phyloP scores from a whole-genome alignment of 768 basidiomycete species.

The Tulasnella sp. region DNA sequence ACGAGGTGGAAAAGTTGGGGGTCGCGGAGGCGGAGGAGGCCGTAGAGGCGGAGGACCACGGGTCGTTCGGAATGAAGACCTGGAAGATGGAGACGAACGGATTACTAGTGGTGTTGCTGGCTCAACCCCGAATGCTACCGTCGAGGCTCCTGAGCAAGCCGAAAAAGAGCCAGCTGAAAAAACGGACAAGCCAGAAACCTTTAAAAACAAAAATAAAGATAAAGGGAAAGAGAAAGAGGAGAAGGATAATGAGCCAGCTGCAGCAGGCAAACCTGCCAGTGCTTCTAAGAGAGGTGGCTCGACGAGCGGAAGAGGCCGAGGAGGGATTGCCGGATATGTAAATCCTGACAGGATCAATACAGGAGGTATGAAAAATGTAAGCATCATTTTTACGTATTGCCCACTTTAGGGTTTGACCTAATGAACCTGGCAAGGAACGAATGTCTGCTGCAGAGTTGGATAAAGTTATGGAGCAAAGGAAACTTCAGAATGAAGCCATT shows the following conservation, averaged over 20 bases:
- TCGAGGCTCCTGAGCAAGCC: background rate
- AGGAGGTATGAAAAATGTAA: slow-evolving; percentile 58
- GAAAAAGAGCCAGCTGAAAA: background rate
- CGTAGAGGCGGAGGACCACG: background rate
- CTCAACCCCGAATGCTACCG: background rate
- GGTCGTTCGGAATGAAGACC: slow-evolving; percentile 3
- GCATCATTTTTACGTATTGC: slow-evolving; percentile 4
- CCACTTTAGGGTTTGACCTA: background rate
- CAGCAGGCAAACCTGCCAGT: background rate
- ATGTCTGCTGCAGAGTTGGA: slow-evolving; percentile 51
- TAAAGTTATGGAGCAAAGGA: slow-evolving; percentile 55
- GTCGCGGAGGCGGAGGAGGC: slow-evolving; percentile 8
- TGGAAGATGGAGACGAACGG: slow-evolving; percentile 9
- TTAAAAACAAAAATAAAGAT: background rate
- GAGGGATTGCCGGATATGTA: slow-evolving; percentile 34
- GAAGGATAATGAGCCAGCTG: background rate
- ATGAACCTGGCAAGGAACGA: slow-evolving; percentile 49
- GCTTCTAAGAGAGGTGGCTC: slow-evolving; percentile 13
- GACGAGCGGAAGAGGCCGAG: background rate
- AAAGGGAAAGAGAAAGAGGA: background rate
- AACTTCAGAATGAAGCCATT: slow-evolving; percentile 64
- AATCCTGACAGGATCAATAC: slow-evolving; percentile 78
- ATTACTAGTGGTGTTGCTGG: no score
- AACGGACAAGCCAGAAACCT: background rate
- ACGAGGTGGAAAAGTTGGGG: background rate